These are phyloP conservation scores for Yarrowia phangngaensis DNA, from an alignment of 805 yeast species.

Conservation along the genomic window DNA sequence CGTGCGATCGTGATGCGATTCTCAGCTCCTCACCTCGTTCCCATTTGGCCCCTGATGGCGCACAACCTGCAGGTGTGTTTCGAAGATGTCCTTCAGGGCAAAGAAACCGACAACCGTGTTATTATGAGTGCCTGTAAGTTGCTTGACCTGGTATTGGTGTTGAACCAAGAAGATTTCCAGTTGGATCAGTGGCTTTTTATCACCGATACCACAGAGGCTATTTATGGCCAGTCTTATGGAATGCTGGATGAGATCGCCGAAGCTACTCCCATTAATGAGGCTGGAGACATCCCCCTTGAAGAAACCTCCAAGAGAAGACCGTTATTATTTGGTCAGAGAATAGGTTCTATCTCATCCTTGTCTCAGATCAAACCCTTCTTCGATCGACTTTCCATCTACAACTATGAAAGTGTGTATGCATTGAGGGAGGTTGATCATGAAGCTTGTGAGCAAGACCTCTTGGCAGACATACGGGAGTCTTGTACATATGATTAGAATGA, in stretches of 20 bases:
- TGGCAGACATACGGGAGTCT: slow-evolving; percentile 44
- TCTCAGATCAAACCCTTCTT: slow-evolving; percentile 59
- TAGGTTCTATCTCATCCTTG: slow-evolving; percentile 39
- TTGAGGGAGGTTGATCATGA: slow-evolving; percentile 45
- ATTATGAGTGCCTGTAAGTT: slow-evolving; percentile 64
- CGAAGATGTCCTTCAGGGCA: slow-evolving; percentile 37
- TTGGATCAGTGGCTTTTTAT: slow-evolving; percentile 82
- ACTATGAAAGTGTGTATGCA: slow-evolving; percentile 63
- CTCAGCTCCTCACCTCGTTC: slow-evolving; percentile 58
- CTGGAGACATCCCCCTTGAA: slow-evolving; percentile 7
- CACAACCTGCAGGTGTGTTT: slow-evolving; percentile 58
- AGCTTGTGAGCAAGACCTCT: slow-evolving; percentile 54
- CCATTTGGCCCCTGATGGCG: slow-evolving; percentile 65
- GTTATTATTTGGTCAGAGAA: slow-evolving; percentile 39
- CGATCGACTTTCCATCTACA: slow-evolving; percentile 57
- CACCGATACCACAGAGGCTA: slow-evolving; percentile 60
- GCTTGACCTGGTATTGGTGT: slow-evolving; percentile 64
- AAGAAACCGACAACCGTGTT: slow-evolving; percentile 13
- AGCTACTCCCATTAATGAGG: slow-evolving; percentile 31
- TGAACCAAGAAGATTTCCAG: slow-evolving; percentile 74
- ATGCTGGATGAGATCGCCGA: slow-evolving; percentile 48
- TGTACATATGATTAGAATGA: slow-evolving; percentile 2
- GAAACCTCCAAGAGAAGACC: slow-evolving; percentile 38
- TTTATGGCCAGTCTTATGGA: slow-evolving; percentile 44
- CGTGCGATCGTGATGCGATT: slow-evolving; percentile 63